Evolutionary conservation across 2,329 filamentous ascomycete genomes (phyloP).

Genomic region (Monilinia aucupariae): DNA sequence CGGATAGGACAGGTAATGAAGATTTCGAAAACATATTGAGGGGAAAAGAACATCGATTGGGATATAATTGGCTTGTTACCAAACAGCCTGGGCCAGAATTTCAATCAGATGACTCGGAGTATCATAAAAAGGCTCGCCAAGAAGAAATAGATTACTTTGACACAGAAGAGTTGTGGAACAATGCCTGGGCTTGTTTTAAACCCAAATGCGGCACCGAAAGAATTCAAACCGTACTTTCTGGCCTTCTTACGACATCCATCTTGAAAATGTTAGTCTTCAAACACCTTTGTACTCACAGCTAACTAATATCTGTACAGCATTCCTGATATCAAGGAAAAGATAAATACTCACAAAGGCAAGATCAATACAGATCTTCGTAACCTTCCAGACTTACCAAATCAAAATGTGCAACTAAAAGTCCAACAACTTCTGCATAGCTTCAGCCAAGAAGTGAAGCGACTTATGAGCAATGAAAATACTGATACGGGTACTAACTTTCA

Average conservation of each 20-base stretch:
- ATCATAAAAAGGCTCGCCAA: constrained; percentile 43
- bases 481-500: constrained; percentile 40
- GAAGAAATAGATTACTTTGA: constrained; percentile 49
- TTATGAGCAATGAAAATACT: constrained; percentile 47
- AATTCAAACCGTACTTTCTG: constrained; percentile 45
- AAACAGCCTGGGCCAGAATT: constrained; percentile 51
- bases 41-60: constrained; percentile 54
- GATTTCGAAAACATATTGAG: constrained; percentile 62
- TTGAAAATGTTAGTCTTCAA: constrained; percentile 16
- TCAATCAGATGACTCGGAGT: constrained; percentile 22
- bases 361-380: constrained; percentile 51
- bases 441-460: constrained; percentile 46
- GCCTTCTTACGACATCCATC: constrained; percentile 45
- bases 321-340: constrained; percentile 29
- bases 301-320: constrained; percentile 31
- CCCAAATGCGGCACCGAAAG: constrained; percentile 47
- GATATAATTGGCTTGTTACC: constrained; percentile 74
- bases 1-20: constrained; percentile 37
- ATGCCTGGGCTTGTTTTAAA: constrained; percentile 37
- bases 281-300: neutral
- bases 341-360: constrained; percentile 38
- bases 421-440: constrained; percentile 55
- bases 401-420: constrained; percentile 62
- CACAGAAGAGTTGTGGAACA: constrained; percentile 41
- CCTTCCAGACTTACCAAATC: constrained; percentile 60